Conservation (phyloP, 306 rosid genomes). For the Astragalus glycyphyllos region DNA sequence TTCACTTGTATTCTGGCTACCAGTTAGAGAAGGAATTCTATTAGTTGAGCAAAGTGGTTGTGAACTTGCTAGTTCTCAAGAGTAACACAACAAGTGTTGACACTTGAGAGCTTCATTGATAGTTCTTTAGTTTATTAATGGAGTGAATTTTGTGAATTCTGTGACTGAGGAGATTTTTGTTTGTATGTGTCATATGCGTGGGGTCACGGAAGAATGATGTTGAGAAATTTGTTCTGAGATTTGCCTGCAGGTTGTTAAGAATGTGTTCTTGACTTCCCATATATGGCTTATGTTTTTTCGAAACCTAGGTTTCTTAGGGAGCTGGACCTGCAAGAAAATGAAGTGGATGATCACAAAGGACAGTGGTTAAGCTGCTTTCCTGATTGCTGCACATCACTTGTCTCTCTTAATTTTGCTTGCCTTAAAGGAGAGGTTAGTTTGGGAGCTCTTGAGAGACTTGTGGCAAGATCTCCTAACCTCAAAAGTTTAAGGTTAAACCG, state of each 20-base stretch:
- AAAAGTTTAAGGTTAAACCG: conserved; percentile 78
- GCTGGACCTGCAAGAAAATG: conserved; percentile 97
- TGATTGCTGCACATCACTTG: conserved; percentile 78
- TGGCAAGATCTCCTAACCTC: conserved; percentile 86
- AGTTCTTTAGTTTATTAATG: conserved; percentile 9
- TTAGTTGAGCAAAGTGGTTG: conserved; percentile 9
- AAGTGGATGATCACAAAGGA: conserved; percentile 77
- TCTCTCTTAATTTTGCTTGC: conserved; percentile 89
- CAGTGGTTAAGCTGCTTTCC: conserved; percentile 97
- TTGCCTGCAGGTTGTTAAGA: background rate
- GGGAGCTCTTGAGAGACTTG: conserved; percentile 84
- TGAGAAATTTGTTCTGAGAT: conserved; percentile 12
- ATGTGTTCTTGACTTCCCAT: conserved; percentile 8
- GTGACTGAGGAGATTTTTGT: background rate
- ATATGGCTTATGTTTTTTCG: background rate
- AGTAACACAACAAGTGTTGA: background rate
- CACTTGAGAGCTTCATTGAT: background rate
- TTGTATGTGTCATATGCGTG: background rate
- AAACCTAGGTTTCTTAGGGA: conserved; percentile 74
- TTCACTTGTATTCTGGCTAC: conserved; percentile 2
- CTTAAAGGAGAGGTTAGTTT: conserved; percentile 80
- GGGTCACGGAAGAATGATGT: background rate
- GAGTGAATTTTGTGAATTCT: conserved; percentile 3
- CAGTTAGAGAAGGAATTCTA: background rate
- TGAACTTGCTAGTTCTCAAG: background rate